Evolutionary conservation across 176 grass and related monocot genomes (phyloP).

Genomic region (Themeda triandra): DNA sequence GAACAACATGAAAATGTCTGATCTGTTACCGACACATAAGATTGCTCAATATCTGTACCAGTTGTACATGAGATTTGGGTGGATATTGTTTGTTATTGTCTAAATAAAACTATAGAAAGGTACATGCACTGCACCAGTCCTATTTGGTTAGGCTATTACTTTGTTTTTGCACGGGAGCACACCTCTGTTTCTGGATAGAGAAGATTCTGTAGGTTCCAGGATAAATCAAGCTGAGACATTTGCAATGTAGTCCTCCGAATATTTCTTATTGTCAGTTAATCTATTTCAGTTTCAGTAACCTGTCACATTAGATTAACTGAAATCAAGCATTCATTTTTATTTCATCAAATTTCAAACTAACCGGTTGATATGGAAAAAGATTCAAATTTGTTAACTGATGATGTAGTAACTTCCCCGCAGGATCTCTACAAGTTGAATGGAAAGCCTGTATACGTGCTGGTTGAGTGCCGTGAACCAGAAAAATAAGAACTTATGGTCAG

Average conservation of each 20-base stretch:
- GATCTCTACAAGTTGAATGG: constrained; percentile 69
- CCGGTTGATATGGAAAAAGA: neutral
- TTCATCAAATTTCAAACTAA: neutral
- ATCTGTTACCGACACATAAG: constrained; percentile 16
- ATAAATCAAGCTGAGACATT: neutral
- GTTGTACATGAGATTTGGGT: neutral
- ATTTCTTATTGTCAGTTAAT: neutral
- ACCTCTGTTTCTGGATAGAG: neutral
- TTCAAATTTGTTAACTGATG: neutral
- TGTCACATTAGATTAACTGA: neutral
- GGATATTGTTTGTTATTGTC: neutral
- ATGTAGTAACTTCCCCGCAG: constrained; percentile 26
- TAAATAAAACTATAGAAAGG: neutral
- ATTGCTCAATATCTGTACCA: constrained; percentile 22
- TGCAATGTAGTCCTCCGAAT: neutral
- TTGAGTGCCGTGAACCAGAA: constrained; percentile 63
- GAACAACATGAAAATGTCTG: constrained; percentile 29
- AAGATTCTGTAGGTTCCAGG: neutral
- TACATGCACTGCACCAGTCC: neutral
- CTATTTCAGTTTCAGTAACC: neutral
- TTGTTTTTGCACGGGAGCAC: neutral
- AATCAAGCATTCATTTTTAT: neutral
- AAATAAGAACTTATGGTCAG: constrained; percentile 27
- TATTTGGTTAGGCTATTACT: neutral
- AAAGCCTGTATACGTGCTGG: constrained; percentile 75